These are phyloP conservation scores for Talaromyces amestolkiae DNA, from an alignment of 2,329 filamentous ascomycete genomes.

Conservation along the genomic window DNA sequence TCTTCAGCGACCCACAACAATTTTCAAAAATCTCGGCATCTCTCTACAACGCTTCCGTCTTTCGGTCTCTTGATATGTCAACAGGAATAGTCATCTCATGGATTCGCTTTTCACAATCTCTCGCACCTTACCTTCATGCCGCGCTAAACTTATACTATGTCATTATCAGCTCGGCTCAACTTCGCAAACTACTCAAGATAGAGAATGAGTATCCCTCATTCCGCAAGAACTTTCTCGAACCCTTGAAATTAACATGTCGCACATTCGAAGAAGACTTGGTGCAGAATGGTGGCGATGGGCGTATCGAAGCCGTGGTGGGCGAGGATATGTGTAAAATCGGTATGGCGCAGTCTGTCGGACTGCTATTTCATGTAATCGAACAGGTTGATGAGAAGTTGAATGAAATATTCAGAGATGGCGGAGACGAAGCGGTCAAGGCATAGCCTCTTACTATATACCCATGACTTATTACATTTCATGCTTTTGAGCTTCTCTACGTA, in stretches of 20 bases:
- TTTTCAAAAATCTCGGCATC: constrained; percentile 48
- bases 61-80: constrained; percentile 41
- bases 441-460: neutral
- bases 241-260: constrained; percentile 33
- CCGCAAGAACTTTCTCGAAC: constrained; percentile 32
- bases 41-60: constrained; percentile 50
- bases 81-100: constrained; percentile 41
- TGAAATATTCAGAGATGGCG: constrained; percentile 30
- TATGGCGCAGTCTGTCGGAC: constrained; percentile 35
- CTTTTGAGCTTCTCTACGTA: neutral
- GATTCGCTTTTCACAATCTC: constrained; percentile 51
- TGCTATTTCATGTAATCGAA: constrained; percentile 33
- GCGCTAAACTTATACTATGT: constrained; percentile 60
- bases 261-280: constrained; percentile 33
- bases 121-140: constrained; percentile 51
- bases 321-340: constrained; percentile 35
- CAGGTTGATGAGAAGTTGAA: constrained; percentile 35
- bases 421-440: constrained; percentile 1
- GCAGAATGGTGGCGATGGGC: constrained; percentile 37
- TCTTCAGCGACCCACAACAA: constrained; percentile 39
- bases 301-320: constrained; percentile 35
- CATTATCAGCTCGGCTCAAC: constrained; percentile 49
- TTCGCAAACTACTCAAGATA: constrained; percentile 50
- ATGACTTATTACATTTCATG: neutral
- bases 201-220: constrained; percentile 35